A percentile compares a stretch with the other conserved stretches of the same genome.
phyloP scores from a whole-genome alignment of 495 filamentous ascomycete genomes.

The Acidiella bohemica region DNA sequence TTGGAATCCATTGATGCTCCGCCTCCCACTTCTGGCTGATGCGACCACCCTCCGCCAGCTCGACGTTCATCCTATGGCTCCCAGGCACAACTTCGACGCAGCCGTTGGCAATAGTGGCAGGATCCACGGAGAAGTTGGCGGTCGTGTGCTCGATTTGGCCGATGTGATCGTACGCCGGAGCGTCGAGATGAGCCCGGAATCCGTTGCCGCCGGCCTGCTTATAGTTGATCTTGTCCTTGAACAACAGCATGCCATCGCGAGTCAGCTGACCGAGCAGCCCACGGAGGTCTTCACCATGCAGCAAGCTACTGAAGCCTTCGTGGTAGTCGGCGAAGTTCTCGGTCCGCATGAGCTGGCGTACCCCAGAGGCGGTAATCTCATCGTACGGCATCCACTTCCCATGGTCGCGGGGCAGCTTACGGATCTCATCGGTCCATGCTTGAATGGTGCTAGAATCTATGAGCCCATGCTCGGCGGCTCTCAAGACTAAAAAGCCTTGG shows the following conservation, averaged over 20 bases:
- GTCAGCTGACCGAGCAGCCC: conserved; percentile 30
- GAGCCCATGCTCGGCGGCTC: conserved; percentile 21
- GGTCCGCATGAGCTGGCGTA: conserved; percentile 34
- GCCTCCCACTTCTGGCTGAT: conserved; percentile 32
- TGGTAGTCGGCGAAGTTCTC: conserved; percentile 38
- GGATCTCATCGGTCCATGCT: conserved; percentile 34
- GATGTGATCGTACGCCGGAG: conserved; percentile 36
- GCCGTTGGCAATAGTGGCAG: conserved; percentile 31
- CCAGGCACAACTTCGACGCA: conserved; percentile 33
- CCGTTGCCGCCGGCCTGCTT: conserved; percentile 34
- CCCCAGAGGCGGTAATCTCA: conserved; percentile 32
- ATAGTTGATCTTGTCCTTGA: conserved; percentile 40
- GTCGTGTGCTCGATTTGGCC: conserved; percentile 37
- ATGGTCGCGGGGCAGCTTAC: conserved; percentile 29
- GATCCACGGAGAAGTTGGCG: conserved; percentile 33
- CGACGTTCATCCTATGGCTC: conserved; percentile 29
- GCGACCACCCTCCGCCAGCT: conserved; percentile 31
- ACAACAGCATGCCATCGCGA: conserved; percentile 34
- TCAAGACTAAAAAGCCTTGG: conserved; percentile 32
- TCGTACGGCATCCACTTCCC: conserved; percentile 38
- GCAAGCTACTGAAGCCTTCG: conserved; percentile 29
- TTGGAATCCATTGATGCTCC: conserved; percentile 30
- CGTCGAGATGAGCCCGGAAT: conserved; percentile 36
- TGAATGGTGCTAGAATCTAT: conserved; percentile 26
- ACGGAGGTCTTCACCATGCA: conserved; percentile 29